Percentiles rank a stretch among this genome's conserved stretches.
Evolutionary conservation across 192 early-diverging fungal species (phyloP).

Genomic region (Backusella tuberculispora): DNA sequence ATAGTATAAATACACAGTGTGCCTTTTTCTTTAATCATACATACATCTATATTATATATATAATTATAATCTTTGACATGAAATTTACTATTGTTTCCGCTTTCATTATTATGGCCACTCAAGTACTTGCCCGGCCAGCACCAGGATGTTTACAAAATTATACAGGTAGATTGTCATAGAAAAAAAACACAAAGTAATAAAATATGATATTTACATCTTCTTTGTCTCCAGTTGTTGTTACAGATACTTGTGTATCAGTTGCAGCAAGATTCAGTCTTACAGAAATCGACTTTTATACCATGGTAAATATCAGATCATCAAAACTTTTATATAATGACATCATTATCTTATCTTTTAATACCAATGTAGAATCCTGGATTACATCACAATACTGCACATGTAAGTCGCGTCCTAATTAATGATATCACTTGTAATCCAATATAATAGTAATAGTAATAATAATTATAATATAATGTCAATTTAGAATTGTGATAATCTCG

Average conservation of each 20-base stretch:
- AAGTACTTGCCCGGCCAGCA: background rate
- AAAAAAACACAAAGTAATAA: background rate
- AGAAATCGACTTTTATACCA: background rate
- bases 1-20: too few species aligned
- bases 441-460: background rate
- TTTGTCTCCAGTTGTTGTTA: background rate
- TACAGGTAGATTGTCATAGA: background rate
- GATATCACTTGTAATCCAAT: too few species aligned
- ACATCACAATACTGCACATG: constrained; percentile 3
- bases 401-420: background rate
- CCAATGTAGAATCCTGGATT: constrained; percentile 18
- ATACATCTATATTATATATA: too few species aligned
- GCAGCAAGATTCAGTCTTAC: background rate
- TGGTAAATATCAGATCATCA: background rate
- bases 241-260: constrained; percentile 12
- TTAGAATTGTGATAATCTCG: constrained; percentile 19
- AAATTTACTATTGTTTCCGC: background rate
- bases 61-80: background rate
- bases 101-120: background rate
- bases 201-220: too few species aligned
- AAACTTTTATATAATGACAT: background rate
- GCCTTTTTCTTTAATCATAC: too few species aligned
- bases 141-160: constrained; percentile 7
- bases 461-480: background rate
- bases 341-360: background rate